Base-by-base conservation (phyloP, 345 rosid species). In the Anacardium occidentale region DNA sequence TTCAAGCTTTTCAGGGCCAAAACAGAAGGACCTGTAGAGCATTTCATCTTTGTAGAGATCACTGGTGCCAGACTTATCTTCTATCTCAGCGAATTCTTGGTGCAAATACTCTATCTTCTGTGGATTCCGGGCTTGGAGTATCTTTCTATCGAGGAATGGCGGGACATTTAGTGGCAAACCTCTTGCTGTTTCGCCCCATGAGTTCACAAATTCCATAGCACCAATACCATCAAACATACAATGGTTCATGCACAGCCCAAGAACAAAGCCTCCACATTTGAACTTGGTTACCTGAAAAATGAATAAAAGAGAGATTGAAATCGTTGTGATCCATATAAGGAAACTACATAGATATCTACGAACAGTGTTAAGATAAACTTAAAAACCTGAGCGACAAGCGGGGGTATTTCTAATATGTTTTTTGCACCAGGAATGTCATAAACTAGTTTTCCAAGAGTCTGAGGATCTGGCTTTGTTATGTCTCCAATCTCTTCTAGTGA, bases 201-300 rank as follows among this genome's bases (percentile, higher is more conserved):
- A 86, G 73, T 87, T 91, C 45, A 91, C 96, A 71, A 91, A 91
- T 66, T 91, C 96, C 96, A 91, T 91, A 1, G 96, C 96, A 54
- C 89, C 96, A 62, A 91, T 91, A 9, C 96, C 96, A 74, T 91
- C 96, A 29, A 91, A 85, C 91, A 91, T 87, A 72, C 96, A 91
- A 61, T 91, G 96, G 59, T 89, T 91, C 90, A 89, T 83, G 75
- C 86, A 83, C 32, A 91, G 78, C 37, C 96, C 96, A 25, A 91
- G 91, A 65, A 81, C 89, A 80, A 91, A 89, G 18, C 97, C 92
- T 53, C 97, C 93, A 45, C 97, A 89, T 51, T 79, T 85, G 83
- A 91, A 89, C 69, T 82, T 91, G 2, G 97, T 91, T 76, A 91
- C 92, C 97, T 91, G 83, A 15, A 69, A 79, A 45, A 47, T 14